phyloP scores from a whole-genome alignment of 1,139 yeast species.

The Saccharomycopsis crataegensis region DNA sequence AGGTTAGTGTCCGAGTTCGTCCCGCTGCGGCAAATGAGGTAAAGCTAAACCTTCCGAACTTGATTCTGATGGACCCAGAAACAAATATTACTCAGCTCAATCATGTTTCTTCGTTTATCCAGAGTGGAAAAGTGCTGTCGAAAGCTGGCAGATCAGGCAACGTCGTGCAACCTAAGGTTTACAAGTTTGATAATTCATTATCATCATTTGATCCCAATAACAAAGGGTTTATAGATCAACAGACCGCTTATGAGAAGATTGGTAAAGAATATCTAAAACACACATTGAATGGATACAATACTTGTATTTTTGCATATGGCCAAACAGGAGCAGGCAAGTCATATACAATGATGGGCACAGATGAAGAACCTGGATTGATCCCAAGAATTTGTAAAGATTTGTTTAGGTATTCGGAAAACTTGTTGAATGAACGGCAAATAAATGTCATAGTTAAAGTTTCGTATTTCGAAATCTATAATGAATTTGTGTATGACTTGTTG shows the following conservation, averaged over 20 bases:
- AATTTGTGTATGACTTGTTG: conserved; percentile 55
- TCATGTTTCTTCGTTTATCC: neutral
- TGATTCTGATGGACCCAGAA: conserved; percentile 10
- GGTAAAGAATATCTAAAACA: conserved; percentile 59
- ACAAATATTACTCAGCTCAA: neutral
- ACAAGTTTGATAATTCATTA: conserved; percentile 46
- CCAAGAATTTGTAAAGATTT: conserved; percentile 52
- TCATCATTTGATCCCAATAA: conserved; percentile 44
- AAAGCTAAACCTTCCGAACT: conserved; percentile 7
- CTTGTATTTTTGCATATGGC: conserved; percentile 72
- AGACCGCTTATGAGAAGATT: conserved; percentile 40
- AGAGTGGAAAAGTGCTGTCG: neutral
- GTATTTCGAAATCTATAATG: conserved; percentile 69
- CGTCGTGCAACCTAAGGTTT: neutral
- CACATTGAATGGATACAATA: conserved; percentile 61
- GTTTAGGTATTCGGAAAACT: conserved; percentile 37
- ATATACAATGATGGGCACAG: conserved; percentile 63
- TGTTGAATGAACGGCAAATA: conserved; percentile 32
- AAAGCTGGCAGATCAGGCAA: neutral
- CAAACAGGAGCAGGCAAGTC: conserved; percentile 76
- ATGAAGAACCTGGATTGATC: conserved; percentile 40
- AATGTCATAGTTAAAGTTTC: conserved; percentile 52
- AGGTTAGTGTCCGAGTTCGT: conserved; percentile 41
- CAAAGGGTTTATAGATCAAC: conserved; percentile 39
- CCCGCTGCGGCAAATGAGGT: conserved; percentile 26